Evolutionary conservation across 805 yeast genomes (phyloP), one percentile per base, ranked within the genome.

Genomic region (Phaffomyces thermotolerans): DNA sequence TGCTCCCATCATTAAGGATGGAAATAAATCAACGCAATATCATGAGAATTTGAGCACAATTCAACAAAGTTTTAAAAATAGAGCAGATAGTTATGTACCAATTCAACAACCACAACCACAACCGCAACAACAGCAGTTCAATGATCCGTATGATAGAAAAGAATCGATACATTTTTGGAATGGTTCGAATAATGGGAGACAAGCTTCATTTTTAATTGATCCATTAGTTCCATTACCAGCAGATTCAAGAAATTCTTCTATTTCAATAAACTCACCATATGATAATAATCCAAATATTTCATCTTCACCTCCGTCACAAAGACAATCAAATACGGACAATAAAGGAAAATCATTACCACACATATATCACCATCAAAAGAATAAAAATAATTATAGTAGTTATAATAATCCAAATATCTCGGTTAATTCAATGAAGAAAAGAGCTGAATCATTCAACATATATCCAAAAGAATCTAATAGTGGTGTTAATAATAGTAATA

Each of bases 141-240:
- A 7, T 41, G 40, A 42, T 10, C 52, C 55, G 25, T 46, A 43
- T 30, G 23, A 30, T 29, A 46, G 52, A 37, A 44, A 43, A 36
- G 53, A 53, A 7, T 48, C 56, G 12, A 51, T 57, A 22, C 55
- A 52, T 34, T 57, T 56, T 37, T 58, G 62, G 62, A 55, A 52
- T 36, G 37, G 40, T n/a, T 43, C 57, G 4, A 43, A 44, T 3
- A 41, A 36, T 23, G 50, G 62, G 50, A 27, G 29, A 27, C 29
- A 27, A 27, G 60, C 57, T 24, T 57, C 60, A 3, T 48, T 53
- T 3, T 49, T 56, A 39, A 45, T 58, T 37, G 62, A 58, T 34
- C 62, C 62, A 6, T 37, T 58, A 29, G 42, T 50, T 30, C 42
- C 56, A 15, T 34, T 47, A 13, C 49, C 50, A 20, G 29, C 34